A percentile compares a stretch with the other conserved stretches of the same genome.
Evolutionary conservation across 768 basidiomycete genomes (phyloP).

Genomic region (Hericium coralloides): DNA sequence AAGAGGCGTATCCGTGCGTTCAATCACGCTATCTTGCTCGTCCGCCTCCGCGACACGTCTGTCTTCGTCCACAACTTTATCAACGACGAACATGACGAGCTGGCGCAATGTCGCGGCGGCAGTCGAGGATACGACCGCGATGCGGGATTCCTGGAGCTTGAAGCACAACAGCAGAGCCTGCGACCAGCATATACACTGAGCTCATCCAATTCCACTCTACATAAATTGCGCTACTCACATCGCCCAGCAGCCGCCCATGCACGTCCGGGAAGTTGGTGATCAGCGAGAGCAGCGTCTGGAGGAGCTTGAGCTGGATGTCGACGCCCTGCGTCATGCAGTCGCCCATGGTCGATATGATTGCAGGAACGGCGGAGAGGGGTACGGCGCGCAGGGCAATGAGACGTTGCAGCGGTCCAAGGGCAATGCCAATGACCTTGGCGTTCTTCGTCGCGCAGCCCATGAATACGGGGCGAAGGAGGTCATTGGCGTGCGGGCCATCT

Average conservation of each 20-base stretch:
- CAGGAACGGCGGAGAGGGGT: constrained; percentile 65
- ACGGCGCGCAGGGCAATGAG: constrained; percentile 84
- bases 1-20: constrained; percentile 25
- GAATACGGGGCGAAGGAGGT: constrained; percentile 79
- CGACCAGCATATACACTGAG: neutral
- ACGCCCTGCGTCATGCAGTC: constrained; percentile 91
- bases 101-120: constrained; percentile 94
- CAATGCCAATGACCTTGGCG: constrained; percentile 89
- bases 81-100: constrained; percentile 95
- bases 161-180: constrained; percentile 92
- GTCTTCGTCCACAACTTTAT: constrained; percentile 85
- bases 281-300: constrained; percentile 87
- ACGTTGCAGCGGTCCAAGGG: constrained; percentile 83
- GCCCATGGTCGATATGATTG: constrained; percentile 76
- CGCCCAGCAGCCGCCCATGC: constrained; percentile 70
- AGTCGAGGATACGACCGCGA: constrained; percentile 93
- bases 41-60: constrained; percentile 29
- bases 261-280: constrained; percentile 82
- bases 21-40: constrained; percentile 29
- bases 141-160: constrained; percentile 90
- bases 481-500: constrained; percentile 77
- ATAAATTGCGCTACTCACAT: constrained; percentile 41
- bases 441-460: constrained; percentile 93
- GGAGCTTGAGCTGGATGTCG: constrained; percentile 90
- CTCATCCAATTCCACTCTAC: neutral